phyloP scores from a whole-genome alignment of 2,329 filamentous ascomycete species.

The Trichoderma sp. region DNA sequence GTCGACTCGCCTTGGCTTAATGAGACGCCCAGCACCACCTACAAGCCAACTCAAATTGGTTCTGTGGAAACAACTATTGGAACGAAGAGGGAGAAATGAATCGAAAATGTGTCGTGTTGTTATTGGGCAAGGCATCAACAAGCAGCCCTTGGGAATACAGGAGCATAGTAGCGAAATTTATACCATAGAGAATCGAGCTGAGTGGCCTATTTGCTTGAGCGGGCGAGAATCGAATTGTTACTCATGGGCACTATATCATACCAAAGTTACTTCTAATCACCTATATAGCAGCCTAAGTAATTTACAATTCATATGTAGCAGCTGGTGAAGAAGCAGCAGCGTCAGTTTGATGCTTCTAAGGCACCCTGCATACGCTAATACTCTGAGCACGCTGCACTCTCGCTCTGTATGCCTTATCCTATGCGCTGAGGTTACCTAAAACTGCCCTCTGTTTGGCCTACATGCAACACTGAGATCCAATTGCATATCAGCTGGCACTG shows the following conservation, averaged over 20 bases:
- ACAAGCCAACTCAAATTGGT: constrained; percentile 36
- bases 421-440: neutral
- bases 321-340: neutral
- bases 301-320: neutral
- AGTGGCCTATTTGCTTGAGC: neutral
- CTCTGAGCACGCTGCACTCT: neutral
- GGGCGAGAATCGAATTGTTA: neutral
- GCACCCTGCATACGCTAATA: neutral
- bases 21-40: constrained; percentile 26
- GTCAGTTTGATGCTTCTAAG: neutral
- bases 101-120: neutral
- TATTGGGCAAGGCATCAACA: neutral
- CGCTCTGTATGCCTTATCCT: neutral
- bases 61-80: constrained; percentile 38
- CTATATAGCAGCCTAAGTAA: neutral
- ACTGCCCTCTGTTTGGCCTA: neutral
- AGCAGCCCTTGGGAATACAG: neutral
- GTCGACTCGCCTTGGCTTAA: constrained; percentile 55
- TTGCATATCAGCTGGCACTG: neutral
- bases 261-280: neutral
- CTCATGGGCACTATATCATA: neutral
- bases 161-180: neutral
- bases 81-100: constrained; percentile 28
- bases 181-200: neutral
- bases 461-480: neutral